Percentiles rank a stretch among this genome's conserved stretches.
Conservation (phyloP, 2,329 filamentous ascomycete genomes). For the Fusarium sp. region DNA sequence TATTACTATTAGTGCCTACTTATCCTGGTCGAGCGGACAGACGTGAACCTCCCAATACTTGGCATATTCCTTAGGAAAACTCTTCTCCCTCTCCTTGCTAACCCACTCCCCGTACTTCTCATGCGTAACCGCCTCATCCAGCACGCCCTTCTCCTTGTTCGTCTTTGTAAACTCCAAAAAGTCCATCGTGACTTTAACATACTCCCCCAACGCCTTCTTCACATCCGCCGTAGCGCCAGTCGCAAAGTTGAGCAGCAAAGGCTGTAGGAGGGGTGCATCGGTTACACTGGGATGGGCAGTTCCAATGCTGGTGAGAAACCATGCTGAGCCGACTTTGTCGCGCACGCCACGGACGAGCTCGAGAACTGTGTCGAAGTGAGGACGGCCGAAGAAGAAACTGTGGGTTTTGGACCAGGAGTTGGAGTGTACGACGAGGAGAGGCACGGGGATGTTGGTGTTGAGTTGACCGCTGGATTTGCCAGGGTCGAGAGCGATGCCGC, state of each 20-base stretch:
- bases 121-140: constrained; percentile 61
- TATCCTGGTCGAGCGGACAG: constrained; percentile 39
- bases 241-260: constrained; percentile 67
- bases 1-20: background rate
- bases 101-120: constrained; percentile 55
- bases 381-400: constrained; percentile 69
- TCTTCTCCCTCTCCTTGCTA: constrained; percentile 46
- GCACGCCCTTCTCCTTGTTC: constrained; percentile 57
- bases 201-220: constrained; percentile 66
- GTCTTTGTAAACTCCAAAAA: constrained; percentile 63
- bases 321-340: constrained; percentile 55
- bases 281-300: constrained; percentile 73
- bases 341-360: constrained; percentile 62
- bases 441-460: constrained; percentile 67
- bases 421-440: constrained; percentile 71
- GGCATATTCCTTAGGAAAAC: constrained; percentile 48
- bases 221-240: constrained; percentile 70
- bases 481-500: constrained; percentile 71
- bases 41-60: constrained; percentile 58
- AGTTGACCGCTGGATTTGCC: constrained; percentile 72
- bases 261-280: constrained; percentile 73
- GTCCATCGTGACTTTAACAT: constrained; percentile 67
- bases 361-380: constrained; percentile 72
- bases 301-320: constrained; percentile 65
- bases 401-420: constrained; percentile 70